Percentiles rank a stretch among this genome's conserved stretches.
phyloP scores from a whole-genome alignment of 768 basidiomycete genomes.

The Termitomyces bulborhizus region DNA sequence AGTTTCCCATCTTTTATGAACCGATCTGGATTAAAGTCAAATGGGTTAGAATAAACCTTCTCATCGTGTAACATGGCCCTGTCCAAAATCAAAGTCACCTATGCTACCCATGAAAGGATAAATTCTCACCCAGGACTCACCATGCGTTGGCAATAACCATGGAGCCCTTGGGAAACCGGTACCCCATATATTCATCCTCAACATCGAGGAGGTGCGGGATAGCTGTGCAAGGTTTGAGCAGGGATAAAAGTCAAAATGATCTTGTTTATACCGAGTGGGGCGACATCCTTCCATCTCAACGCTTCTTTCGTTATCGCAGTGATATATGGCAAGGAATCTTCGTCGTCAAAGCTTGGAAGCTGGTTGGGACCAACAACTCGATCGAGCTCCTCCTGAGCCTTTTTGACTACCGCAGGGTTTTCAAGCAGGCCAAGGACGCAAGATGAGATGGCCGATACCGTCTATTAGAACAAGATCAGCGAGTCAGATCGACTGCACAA shows the following conservation, averaged over 20 bases:
- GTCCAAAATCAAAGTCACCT: background rate
- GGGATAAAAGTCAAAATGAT: background rate
- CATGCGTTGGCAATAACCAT: slow-evolving; percentile 24
- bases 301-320: slow-evolving; percentile 27
- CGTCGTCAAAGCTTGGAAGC: slow-evolving; percentile 25
- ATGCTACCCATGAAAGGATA: too few relatives aligned
- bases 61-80: slow-evolving; percentile 31
- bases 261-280: slow-evolving; percentile 16
- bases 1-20: slow-evolving; percentile 23
- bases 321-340: slow-evolving; percentile 22
- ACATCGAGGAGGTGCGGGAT: slow-evolving; percentile 21
- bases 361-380: slow-evolving; percentile 19
- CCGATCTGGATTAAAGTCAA: slow-evolving; percentile 28
- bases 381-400: slow-evolving; percentile 27
- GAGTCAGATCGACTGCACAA: background rate
- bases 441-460: slow-evolving; percentile 14
- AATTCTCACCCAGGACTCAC: slow-evolving; percentile 9
- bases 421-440: slow-evolving; percentile 25
- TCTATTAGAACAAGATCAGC: slow-evolving; percentile 13
- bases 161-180: slow-evolving; percentile 26
- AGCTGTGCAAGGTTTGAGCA: slow-evolving; percentile 12
- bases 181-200: slow-evolving; percentile 30
- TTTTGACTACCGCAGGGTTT: slow-evolving; percentile 20
- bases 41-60: slow-evolving; percentile 24
- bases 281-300: slow-evolving; percentile 21